These are phyloP conservation scores for Pyronema omphalodes DNA, from an alignment of 495 filamentous ascomycete species.

Conservation along the genomic window DNA sequence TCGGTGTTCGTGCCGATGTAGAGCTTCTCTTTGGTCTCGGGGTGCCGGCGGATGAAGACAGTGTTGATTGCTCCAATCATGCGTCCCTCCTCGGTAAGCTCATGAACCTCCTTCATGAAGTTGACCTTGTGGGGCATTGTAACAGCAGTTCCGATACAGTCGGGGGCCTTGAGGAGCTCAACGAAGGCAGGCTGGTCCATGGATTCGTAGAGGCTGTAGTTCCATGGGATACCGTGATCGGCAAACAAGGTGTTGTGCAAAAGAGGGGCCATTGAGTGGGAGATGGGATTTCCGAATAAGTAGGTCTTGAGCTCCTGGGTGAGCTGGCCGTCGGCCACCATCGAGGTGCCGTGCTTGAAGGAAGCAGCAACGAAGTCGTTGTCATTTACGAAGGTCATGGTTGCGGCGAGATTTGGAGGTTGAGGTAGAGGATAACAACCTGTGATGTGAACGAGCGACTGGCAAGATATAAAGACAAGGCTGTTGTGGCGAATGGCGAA, in stretches of 20 bases:
- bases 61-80: conserved; percentile 60
- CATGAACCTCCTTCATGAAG: conserved; percentile 49
- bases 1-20: conserved; percentile 60
- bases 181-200: conserved; percentile 36
- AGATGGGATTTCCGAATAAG: conserved; percentile 36
- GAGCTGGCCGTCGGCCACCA: conserved; percentile 1
- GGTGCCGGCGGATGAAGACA: conserved; percentile 39
- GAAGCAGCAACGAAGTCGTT: conserved; percentile 10
- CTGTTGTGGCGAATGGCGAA: too few relatives aligned
- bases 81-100: conserved; percentile 45
- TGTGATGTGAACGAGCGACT: neutral
- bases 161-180: conserved; percentile 30
- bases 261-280: conserved; percentile 52
- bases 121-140: conserved; percentile 62
- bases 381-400: neutral
- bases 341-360: conserved; percentile 8
- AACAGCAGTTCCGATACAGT: conserved; percentile 45
- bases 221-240: conserved; percentile 39
- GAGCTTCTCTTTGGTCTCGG: conserved; percentile 24
- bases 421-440: neutral
- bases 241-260: conserved; percentile 49
- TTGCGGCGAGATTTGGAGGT: neutral
- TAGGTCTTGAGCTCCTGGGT: conserved; percentile 8
- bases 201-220: conserved; percentile 39
- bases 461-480: neutral